Evolutionary conservation across 2,329 filamentous ascomycete species (phyloP).

Genomic region (Lachnellula willkommii): DNA sequence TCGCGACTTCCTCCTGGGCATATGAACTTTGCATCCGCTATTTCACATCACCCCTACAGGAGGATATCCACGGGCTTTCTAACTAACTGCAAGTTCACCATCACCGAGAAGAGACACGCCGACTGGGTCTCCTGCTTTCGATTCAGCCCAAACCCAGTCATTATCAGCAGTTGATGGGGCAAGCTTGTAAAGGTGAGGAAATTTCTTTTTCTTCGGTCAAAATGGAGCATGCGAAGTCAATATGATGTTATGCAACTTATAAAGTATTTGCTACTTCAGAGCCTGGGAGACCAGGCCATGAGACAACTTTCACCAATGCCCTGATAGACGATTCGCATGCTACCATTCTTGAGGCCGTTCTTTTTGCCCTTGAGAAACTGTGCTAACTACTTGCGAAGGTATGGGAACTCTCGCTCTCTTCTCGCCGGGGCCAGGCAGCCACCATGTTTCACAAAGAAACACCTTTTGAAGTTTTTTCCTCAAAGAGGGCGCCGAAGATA

Average conservation of each 20-base stretch:
- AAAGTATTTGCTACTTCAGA: conserved; percentile 99
- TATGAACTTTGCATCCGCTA: no score
- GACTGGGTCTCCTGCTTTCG: conserved; percentile 99
- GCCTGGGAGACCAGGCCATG: conserved; percentile 75
- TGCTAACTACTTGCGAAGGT: conserved; percentile 54
- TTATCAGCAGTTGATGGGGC: conserved; percentile 98
- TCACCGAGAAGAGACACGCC: conserved; percentile 99
- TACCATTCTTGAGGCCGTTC: conserved; percentile 7
- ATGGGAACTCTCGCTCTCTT: conserved; percentile 76
- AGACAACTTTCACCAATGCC: conserved; percentile 89
- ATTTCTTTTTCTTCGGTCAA: conserved; percentile 17
- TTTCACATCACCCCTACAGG: no score
- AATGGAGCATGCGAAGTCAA: conserved; percentile 38
- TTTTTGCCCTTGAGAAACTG: conserved; percentile 2
- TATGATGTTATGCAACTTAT: conserved; percentile 85
- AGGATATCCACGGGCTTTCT: no score
- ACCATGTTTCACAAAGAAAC: no score
- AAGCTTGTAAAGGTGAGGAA: conserved; percentile 97
- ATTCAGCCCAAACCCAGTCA: conserved; percentile 99
- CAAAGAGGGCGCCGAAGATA: no score
- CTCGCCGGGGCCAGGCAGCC: no score
- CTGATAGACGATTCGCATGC: conserved; percentile 52
- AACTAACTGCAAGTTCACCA: conserved; percentile 98
- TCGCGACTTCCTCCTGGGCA: no score
- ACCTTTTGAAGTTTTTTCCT: no score